phyloP scores from a whole-genome alignment of 805 yeast species.

The Metahyphopichia silvanorum region DNA sequence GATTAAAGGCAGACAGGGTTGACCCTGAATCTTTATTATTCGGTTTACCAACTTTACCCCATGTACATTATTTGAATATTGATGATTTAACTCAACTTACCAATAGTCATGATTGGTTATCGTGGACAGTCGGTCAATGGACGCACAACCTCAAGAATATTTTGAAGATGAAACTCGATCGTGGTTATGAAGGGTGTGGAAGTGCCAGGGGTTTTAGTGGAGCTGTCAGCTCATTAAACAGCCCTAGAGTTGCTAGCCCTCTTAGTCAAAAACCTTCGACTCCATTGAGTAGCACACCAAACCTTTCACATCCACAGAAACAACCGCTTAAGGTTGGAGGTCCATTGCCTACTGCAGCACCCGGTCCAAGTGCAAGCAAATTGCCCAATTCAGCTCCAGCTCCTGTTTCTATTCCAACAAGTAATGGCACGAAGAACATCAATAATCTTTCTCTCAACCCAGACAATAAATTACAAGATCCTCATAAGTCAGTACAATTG shows the following conservation, averaged over 20 bases:
- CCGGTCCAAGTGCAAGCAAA: not conserved
- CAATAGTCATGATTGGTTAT: slow-evolving; percentile 19
- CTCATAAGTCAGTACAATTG: slow-evolving; percentile 36
- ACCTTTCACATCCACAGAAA: not conserved
- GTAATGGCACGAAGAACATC: slow-evolving; percentile 1
- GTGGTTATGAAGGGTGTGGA: slow-evolving; percentile 76
- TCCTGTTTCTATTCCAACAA: not conserved
- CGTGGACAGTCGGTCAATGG: slow-evolving; percentile 40
- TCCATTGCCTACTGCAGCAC: not conserved
- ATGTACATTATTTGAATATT: slow-evolving; percentile 39
- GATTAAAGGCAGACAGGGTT: slow-evolving; percentile 39
- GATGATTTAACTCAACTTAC: slow-evolving; percentile 24
- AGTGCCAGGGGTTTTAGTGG: slow-evolving; percentile 59
- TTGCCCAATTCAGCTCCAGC: not conserved
- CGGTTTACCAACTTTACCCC: slow-evolving; percentile 45
- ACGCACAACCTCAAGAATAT: slow-evolving; percentile 24
- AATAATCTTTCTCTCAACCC: not conserved
- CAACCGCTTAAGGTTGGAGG: not conserved
- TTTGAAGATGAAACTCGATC: slow-evolving; percentile 32
- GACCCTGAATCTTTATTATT: slow-evolving; percentile 40
- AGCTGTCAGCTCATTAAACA: slow-evolving; percentile 52
- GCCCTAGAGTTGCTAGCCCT: slow-evolving; percentile 20
- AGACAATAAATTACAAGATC: slow-evolving; percentile 7
- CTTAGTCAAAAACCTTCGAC: slow-evolving; percentile 2
- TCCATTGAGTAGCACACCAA: not conserved